Conservation (phyloP, 306 rosid species). For the Quercus bicolor region DNA sequence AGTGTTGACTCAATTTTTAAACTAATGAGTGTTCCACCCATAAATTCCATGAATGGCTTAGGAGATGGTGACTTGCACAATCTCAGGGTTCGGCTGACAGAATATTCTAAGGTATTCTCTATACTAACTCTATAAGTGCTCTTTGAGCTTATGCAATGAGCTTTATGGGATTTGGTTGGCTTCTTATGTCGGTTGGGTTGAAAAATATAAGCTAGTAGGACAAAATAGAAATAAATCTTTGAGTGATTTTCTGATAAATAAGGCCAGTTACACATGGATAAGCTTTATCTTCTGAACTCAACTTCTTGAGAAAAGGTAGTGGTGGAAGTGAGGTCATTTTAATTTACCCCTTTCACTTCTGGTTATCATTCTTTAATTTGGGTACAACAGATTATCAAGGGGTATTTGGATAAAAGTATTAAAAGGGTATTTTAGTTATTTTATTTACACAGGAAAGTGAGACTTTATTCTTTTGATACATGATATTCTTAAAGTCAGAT, state of each 20-base stretch:
- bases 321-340: background rate
- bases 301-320: background rate
- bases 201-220: background rate
- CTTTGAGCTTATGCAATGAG: slow-evolving; percentile 16
- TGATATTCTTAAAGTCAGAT: background rate
- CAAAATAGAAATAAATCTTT: background rate
- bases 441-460: background rate
- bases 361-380: background rate
- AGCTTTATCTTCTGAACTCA: background rate
- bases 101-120: slow-evolving; percentile 57
- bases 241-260: background rate
- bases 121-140: background rate
- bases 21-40: slow-evolving; percentile 33
- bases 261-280: background rate
- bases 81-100: slow-evolving; percentile 67
- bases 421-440: background rate
- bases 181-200: slow-evolving; percentile 21
- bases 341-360: background rate
- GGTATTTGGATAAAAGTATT: background rate
- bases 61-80: slow-evolving; percentile 38
- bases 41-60: slow-evolving; percentile 31
- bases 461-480: background rate
- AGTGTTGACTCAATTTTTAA: slow-evolving; percentile 62
- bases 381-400: background rate
- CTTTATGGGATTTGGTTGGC: slow-evolving; percentile 3